Evolutionary conservation across 352 stramenopile species (phyloP).

Genomic region (Globisporangium echinulatum): DNA sequence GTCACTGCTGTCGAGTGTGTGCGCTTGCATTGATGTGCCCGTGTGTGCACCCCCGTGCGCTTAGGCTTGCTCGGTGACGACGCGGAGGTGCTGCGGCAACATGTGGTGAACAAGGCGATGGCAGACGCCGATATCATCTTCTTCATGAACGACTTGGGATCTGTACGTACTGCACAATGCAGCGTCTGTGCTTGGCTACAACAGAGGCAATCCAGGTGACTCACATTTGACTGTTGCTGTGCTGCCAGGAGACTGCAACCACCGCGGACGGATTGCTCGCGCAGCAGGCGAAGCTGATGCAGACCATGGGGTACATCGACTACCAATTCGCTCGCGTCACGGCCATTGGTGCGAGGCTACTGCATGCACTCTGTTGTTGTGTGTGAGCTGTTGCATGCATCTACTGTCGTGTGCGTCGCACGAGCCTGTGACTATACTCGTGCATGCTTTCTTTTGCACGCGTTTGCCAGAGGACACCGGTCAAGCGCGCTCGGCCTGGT

Average conservation of each 20-base stretch:
- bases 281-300: slow-evolving; percentile 41
- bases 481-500: neutral
- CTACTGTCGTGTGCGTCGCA: too few species aligned
- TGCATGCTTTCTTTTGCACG: neutral
- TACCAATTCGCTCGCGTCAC: slow-evolving; percentile 25
- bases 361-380: too few species aligned
- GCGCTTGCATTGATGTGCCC: too few species aligned
- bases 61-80: slow-evolving; percentile 45
- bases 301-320: slow-evolving; percentile 35
- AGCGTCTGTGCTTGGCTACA: neutral
- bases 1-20: neutral
- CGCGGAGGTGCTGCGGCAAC: slow-evolving; percentile 31
- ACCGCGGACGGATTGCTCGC: slow-evolving; percentile 37
- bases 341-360: slow-evolving; percentile 11
- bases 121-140: slow-evolving; percentile 66
- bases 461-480: slow-evolving; percentile 2
- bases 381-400: too few species aligned
- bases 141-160: slow-evolving; percentile 70
- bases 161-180: slow-evolving; percentile 17
- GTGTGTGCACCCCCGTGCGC: neutral
- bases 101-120: slow-evolving; percentile 45
- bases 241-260: slow-evolving; percentile 28
- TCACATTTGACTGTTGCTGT: neutral
- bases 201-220: neutral
- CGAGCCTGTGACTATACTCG: too few species aligned